Conservation (phyloP, 495 filamentous ascomycete genomes). For the Lepraria neglecta region DNA sequence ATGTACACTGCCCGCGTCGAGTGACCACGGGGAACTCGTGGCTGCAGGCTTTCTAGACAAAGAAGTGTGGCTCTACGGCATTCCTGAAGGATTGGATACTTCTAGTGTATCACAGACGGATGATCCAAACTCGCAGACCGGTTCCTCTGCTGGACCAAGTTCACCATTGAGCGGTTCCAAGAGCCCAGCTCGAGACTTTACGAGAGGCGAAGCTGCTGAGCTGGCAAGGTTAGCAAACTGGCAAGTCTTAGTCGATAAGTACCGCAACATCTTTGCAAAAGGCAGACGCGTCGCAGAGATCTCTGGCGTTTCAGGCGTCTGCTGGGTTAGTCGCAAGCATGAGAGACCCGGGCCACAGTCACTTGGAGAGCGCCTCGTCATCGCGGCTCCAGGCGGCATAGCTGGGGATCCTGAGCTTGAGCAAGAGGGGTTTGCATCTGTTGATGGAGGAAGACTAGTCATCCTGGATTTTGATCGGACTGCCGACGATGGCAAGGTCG, state of each 20-base stretch:
- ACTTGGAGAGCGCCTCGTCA: slow-evolving; percentile 56
- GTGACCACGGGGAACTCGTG: slow-evolving; percentile 62
- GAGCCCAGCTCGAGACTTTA: slow-evolving; percentile 24
- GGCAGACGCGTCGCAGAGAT: slow-evolving; percentile 53
- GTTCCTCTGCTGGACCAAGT: slow-evolving; percentile 21
- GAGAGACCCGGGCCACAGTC: slow-evolving; percentile 29
- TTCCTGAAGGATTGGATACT: slow-evolving; percentile 67
- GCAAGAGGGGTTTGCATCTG: slow-evolving; percentile 65
- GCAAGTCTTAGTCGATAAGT: slow-evolving; percentile 61
- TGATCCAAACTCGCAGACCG: slow-evolving; percentile 20
- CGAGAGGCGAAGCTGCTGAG: slow-evolving; percentile 27
- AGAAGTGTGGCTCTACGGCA: slow-evolving; percentile 72
- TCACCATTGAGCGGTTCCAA: slow-evolving; percentile 14
- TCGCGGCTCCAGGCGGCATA: slow-evolving; percentile 70
- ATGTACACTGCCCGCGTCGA: slow-evolving; percentile 61
- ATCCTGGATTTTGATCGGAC: slow-evolving; percentile 69
- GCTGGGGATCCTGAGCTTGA: slow-evolving; percentile 51
- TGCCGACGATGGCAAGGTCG: slow-evolving; percentile 46
- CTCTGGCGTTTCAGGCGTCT: slow-evolving; percentile 51
- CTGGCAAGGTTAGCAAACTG: slow-evolving; percentile 50
- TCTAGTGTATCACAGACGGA: slow-evolving; percentile 25
- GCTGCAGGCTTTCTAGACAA: slow-evolving; percentile 68
- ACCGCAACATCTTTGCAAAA: slow-evolving; percentile 56
- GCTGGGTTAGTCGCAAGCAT: slow-evolving; percentile 52
- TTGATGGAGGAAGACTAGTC: slow-evolving; percentile 76